These are phyloP conservation scores for Citeromyces nyonsensis DNA, from an alignment of 805 yeast species.

Conservation along the genomic window DNA sequence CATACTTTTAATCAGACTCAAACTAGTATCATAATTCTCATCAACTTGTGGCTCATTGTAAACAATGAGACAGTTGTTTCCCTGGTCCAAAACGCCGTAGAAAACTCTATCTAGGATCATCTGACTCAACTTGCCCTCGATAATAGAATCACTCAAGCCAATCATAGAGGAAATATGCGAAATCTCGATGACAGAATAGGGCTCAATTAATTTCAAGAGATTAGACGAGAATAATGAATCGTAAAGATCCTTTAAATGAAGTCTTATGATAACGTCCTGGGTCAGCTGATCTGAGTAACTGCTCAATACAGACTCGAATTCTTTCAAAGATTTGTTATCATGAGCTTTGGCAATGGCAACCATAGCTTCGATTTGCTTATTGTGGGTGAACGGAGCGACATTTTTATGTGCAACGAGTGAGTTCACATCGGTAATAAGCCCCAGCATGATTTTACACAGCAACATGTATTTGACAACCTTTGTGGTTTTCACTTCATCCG, in stretches of 20 bases:
- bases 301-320: conserved; percentile 73
- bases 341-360: conserved; percentile 85
- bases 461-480: conserved; percentile 85
- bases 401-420: conserved; percentile 61
- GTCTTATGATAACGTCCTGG: conserved; percentile 75
- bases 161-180: conserved; percentile 76
- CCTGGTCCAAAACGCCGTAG: conserved; percentile 94
- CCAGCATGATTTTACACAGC: conserved; percentile 85
- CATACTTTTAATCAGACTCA: conserved; percentile 78
- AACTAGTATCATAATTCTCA: conserved; percentile 74
- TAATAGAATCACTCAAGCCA: conserved; percentile 75
- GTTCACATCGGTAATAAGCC: conserved; percentile 73
- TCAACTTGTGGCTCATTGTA: conserved; percentile 84
- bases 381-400: conserved; percentile 24
- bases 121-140: conserved; percentile 88
- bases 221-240: conserved; percentile 90
- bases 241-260: conserved; percentile 85
- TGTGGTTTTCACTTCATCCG: conserved; percentile 38
- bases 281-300: conserved; percentile 63
- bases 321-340: conserved; percentile 77
- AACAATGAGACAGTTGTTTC: conserved; percentile 91
- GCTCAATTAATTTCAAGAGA: conserved; percentile 86
- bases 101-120: conserved; percentile 95
- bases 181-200: conserved; percentile 91
- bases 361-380: conserved; percentile 90